Percentiles rank a stretch among this genome's conserved stretches.
Conservation (phyloP, 331 rosid genomes). For the Prunus yedoensis region DNA sequence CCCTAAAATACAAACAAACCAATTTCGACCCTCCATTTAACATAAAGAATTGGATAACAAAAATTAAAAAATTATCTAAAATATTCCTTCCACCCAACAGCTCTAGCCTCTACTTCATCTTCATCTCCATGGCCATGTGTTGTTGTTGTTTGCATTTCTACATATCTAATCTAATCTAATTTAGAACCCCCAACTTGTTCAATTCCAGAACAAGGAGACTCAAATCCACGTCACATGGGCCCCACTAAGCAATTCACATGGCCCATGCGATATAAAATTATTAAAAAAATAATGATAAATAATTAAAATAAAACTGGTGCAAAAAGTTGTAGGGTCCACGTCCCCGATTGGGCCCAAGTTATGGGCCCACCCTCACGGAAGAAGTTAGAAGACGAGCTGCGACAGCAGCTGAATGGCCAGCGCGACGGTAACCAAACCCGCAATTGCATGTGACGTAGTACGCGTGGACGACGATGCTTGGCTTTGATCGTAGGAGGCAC, state of each 20-base stretch:
- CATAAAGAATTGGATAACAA: not conserved
- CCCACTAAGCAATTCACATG: not conserved
- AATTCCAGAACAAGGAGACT: slow-evolving; percentile 13
- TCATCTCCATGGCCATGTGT: too few relatives aligned
- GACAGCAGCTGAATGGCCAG: slow-evolving; percentile 33
- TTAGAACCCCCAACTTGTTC: not conserved
- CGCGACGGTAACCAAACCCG: slow-evolving; percentile 32
- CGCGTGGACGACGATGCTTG: slow-evolving; percentile 34
- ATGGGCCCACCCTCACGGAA: not conserved
- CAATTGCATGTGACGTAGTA: slow-evolving; percentile 5
- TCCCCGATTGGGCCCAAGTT: slow-evolving; percentile 16
- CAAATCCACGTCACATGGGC: slow-evolving; percentile 27
- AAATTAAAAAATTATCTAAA: not conserved
- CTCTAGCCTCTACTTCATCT: too few relatives aligned
- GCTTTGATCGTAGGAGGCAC: slow-evolving; percentile 34
- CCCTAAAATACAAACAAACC: slow-evolving; percentile 2
- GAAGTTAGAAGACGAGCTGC: slow-evolving; percentile 18
- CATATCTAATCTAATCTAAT: not conserved
- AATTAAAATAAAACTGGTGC: too few relatives aligned
- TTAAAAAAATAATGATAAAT: too few relatives aligned
- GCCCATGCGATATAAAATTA: not conserved
- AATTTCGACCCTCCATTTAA: slow-evolving; percentile 14
- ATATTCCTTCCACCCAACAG: too few relatives aligned
- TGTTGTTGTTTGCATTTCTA: not conserved
- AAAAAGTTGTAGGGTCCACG: not conserved